Evolutionary conservation across 768 basidiomycete genomes (phyloP), one percentile per base, ranked within the genome.

Genomic region (Gymnopilus junonius): DNA sequence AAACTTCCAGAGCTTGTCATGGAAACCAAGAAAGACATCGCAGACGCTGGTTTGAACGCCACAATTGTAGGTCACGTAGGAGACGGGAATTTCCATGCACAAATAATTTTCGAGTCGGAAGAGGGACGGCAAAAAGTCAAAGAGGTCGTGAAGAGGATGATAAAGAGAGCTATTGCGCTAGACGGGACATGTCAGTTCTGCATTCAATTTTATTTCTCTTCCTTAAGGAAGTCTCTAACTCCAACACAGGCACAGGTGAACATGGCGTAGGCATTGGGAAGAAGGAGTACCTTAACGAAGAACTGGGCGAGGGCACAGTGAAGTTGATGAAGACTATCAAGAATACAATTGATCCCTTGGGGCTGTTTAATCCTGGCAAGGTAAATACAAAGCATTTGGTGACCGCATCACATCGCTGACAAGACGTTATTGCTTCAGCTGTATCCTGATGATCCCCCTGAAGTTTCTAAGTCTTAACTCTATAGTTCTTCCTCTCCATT

Each of bases 181-280:
- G 91, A 92, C 65, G 91, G 91, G 20, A 91, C 91, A 42, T 92
- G 91, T 89, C 64, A 66, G 83, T 73, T 7, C 37, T 1, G 50
- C 54, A 32, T n/a, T 1, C 53, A 15, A 2, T 17, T 55, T 12
- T 5, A 29, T 17, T 58, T 23, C 55, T 50, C 31, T 57, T 50
- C 31, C 23, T 37, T 54, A 15, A 12, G 10, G 1, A 20, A 42
- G 35, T 3, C 15, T 29, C 35, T 46, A 8, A 46, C 50, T 32
- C 31, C 42, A 17, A 15, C 46, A 3, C 42, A 89, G 89, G 87
- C 67, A 90, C 88, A 0, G 92, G 92, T 3, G 94, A 95, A 69
- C 94, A 95, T 69, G 94, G 94, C 1, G 92, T 95, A 7, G 94
- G 94, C 0, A 79, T 95, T 10, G 94, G 94, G 5, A 95, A 95